phyloP scores from a whole-genome alignment of 2,329 filamentous ascomycete species.

The Sordariomycetes sp. region DNA sequence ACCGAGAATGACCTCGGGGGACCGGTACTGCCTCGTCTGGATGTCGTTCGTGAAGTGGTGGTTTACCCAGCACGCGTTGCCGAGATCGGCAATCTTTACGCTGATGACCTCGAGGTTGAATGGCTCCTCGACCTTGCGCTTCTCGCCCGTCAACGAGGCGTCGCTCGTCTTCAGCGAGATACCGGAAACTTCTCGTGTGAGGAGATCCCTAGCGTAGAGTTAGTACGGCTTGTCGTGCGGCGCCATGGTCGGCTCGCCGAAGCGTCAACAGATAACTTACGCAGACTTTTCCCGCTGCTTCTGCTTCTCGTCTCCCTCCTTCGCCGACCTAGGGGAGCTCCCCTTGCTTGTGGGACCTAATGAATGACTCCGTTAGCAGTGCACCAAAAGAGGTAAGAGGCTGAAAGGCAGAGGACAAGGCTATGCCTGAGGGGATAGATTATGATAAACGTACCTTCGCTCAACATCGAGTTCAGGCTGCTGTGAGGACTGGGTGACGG shows the following conservation, averaged over 20 bases:
- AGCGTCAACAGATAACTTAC: conserved; percentile 43
- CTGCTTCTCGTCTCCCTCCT: conserved; percentile 44
- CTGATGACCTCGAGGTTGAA: conserved; percentile 67
- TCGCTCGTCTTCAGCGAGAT: conserved; percentile 70
- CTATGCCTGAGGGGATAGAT: neutral
- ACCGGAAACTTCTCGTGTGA: conserved; percentile 87
- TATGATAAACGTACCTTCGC: conserved; percentile 52
- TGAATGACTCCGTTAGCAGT: neutral
- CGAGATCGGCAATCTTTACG: conserved; percentile 96
- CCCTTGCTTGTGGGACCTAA: neutral
- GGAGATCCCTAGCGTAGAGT: conserved; percentile 53
- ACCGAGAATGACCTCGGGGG: conserved; percentile 91
- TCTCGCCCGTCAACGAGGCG: conserved; percentile 46
- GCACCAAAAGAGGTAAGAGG: neutral
- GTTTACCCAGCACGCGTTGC: conserved; percentile 97
- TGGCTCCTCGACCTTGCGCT: conserved; percentile 48
- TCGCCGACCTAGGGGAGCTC: conserved; percentile 3
- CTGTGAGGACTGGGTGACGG: conserved; percentile 52
- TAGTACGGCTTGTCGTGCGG: neutral
- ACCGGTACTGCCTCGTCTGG: conserved; percentile 93
- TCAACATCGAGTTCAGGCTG: conserved; percentile 77
- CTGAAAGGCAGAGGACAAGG: neutral
- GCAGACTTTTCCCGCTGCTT: conserved; percentile 87
- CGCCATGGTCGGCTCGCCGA: neutral
- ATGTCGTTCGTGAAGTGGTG: conserved; percentile 99